A percentile compares a stretch with the other conserved stretches of the same genome.
Evolutionary conservation across 345 rosid genomes (phyloP).

Genomic region (Anastatica hierochuntica): DNA sequence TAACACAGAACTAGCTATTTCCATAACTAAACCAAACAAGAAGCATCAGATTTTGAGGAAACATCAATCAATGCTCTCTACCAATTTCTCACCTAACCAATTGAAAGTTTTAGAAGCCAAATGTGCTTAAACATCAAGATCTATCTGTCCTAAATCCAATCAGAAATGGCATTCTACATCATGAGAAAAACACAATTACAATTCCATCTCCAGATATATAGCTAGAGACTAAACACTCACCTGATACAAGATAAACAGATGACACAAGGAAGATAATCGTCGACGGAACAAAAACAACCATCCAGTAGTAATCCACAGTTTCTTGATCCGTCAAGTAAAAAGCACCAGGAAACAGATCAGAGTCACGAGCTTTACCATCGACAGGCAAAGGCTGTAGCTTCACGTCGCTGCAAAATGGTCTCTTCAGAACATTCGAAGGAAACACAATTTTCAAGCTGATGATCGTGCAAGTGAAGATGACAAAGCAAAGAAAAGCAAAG

Average conservation of each 20-base stretch:
- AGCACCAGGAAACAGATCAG: conserved; percentile 56
- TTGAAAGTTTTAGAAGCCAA: background rate
- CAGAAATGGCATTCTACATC: background rate
- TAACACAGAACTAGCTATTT: background rate
- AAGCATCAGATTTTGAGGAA: no score
- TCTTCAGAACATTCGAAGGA: conserved; percentile 40
- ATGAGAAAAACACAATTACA: background rate
- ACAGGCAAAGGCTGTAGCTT: conserved; percentile 51
- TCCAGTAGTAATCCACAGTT: conserved; percentile 85
- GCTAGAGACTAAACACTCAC: conserved; percentile 20
- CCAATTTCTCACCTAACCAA: background rate
- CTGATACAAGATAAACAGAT: conserved; percentile 61
- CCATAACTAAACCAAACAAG: background rate
- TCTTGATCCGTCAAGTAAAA: conserved; percentile 86
- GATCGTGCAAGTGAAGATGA: conserved; percentile 40
- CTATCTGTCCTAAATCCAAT: background rate
- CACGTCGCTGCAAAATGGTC: conserved; percentile 64
- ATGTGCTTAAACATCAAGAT: background rate
- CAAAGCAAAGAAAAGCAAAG: conserved; percentile 30
- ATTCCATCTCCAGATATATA: background rate
- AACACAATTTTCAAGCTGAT: conserved; percentile 77
- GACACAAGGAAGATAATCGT: conserved; percentile 52
- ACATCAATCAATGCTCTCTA: no score
- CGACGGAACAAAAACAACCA: conserved; percentile 72
- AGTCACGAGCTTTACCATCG: conserved; percentile 39